These are phyloP conservation scores for Mortierella sp. DNA, from an alignment of 371 early-diverging fungal species.

Conservation along the genomic window DNA sequence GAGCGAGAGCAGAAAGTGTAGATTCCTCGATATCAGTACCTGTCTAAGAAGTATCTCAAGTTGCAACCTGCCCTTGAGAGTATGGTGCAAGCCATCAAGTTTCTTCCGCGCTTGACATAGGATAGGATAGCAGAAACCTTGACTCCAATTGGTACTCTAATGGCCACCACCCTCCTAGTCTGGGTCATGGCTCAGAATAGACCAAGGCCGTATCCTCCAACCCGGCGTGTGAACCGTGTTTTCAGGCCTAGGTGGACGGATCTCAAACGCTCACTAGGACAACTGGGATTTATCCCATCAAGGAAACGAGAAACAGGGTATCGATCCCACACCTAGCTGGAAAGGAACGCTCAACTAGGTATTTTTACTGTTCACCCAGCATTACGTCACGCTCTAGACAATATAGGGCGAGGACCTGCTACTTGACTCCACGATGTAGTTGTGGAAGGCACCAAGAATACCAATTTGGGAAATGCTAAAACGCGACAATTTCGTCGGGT, in stretches of 20 bases:
- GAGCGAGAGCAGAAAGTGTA: no score
- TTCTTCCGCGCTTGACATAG: no score
- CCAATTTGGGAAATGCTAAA: neutral
- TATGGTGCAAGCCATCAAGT: no score
- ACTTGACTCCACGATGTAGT: neutral
- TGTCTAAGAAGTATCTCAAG: no score
- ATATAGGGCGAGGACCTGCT: neutral
- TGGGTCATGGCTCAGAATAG: neutral
- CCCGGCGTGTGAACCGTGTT: slow-evolving; percentile 12
- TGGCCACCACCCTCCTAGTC: neutral
- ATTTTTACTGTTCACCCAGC: neutral
- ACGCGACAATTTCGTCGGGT: slow-evolving; percentile 1
- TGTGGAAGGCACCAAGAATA: neutral
- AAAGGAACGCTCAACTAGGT: neutral
- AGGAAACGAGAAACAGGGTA: neutral
- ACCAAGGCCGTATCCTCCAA: slow-evolving; percentile 4
- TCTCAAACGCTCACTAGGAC: neutral
- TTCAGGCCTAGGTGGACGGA: neutral
- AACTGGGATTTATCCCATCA: slow-evolving; percentile 1
- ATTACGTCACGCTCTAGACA: neutral
- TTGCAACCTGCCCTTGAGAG: no score
- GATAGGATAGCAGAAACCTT: neutral
- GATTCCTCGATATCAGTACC: no score
- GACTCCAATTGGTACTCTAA: neutral
- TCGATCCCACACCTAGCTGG: neutral